Conservation (phyloP, 2,329 filamentous ascomycete species). For the Huntiella omanensis region DNA sequence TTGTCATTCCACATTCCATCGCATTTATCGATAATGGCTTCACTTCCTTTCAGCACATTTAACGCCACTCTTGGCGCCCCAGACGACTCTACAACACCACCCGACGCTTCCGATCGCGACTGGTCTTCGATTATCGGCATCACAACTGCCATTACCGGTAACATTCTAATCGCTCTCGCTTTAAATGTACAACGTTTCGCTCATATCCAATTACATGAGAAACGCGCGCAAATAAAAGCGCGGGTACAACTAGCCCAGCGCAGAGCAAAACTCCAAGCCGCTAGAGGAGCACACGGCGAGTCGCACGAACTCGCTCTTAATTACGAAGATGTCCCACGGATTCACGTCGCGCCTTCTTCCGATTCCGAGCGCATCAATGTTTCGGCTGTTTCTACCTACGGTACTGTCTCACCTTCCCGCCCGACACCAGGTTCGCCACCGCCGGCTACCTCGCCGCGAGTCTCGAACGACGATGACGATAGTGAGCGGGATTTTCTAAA, state of each 20-base stretch:
- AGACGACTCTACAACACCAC: constrained; percentile 3
- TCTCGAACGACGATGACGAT: not conserved
- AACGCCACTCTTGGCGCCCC: constrained; percentile 7
- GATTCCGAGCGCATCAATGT: not conserved
- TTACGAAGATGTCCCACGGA: too few relatives aligned
- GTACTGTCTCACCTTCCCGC: constrained; percentile 3
- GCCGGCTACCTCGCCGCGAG: not conserved
- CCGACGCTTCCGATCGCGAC: constrained; percentile 27
- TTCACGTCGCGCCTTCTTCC: not conserved
- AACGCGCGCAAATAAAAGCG: constrained; percentile 40
- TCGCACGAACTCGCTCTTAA: constrained; percentile 1
- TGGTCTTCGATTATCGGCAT: constrained; percentile 97
- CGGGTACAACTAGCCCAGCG: constrained; percentile 35
- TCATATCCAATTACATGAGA: constrained; percentile 63
- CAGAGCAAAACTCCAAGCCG: constrained; percentile 15
- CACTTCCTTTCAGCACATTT: not conserved
- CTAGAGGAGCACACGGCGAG: constrained; percentile 1
- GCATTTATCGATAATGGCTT: constrained; percentile 1
- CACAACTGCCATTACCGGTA: constrained; percentile 76
- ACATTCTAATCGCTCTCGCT: constrained; percentile 83
- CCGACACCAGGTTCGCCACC: not conserved
- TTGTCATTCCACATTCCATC: not conserved
- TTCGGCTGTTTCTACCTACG: constrained; percentile 2
- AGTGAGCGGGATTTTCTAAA: constrained; percentile 7
- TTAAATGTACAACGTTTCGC: constrained; percentile 94